Evolutionary conservation across 768 basidiomycete genomes (phyloP), one percentile per base, ranked within the genome.

Genomic region (Galerina marginata): DNA sequence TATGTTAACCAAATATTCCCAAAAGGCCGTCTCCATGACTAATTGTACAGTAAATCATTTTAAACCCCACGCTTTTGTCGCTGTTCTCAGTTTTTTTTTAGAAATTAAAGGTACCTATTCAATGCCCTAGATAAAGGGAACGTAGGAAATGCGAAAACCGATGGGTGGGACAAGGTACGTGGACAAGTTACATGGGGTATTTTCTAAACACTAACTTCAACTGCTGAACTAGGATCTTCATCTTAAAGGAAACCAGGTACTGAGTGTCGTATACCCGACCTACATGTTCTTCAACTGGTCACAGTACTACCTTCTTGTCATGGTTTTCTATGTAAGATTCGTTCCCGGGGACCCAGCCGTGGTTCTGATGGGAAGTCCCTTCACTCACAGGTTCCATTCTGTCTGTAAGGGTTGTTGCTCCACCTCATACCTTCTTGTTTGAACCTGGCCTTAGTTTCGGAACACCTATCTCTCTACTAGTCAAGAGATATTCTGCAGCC

Each of bases 131-230:
- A 81, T 63, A 83, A 82, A 67, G 80, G 81, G 3, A 83, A 82
- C 57, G 76, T 83, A 1, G 79, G 77, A 6, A 85, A 85, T 65
- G 83, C 83, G 5, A 82, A 85, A 60, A 83, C 83, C 2, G 82
- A 75, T 54, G 77, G 79, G 6, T 81, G 82, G 79, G 82, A 81
- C 60, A 79, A 76, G 66, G 83, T 78, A 56, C 54, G 61, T 43
- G 33, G 40, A 7, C 23, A 46, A n/a, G 10, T 36, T 36, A 44
- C 38, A 23, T 54, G 29, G 7, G 7, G 29, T 7, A 7, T 33
- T 33, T 33, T 33, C 29, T 33, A 33, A 33, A 33, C 7, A 4
- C 29, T 33, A 33, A 33, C 29, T 33, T 20, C 20, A 20, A 20
- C 20, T 33, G 29, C 7, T 7, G 5, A 7, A 5, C 29, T 33